Conservation (phyloP, 2,329 filamentous ascomycete species). For the Periconia macrospinosa region DNA sequence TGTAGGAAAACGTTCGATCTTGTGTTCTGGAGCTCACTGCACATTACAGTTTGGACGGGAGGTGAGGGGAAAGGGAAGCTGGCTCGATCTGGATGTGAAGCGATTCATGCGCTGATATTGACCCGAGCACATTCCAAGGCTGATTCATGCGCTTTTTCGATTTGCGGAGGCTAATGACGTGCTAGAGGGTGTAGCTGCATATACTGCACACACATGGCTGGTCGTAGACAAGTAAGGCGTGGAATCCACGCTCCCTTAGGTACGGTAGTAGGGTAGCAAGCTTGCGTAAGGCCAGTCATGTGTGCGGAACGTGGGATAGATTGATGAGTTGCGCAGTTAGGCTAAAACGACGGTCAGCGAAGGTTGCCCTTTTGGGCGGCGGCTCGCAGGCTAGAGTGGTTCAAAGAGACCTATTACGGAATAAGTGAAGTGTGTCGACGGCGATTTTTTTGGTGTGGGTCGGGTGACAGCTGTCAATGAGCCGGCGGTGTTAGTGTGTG, state of each 20-base stretch:
- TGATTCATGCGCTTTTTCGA: background rate
- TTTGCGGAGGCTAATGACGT: background rate
- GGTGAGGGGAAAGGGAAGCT: background rate
- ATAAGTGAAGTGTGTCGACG: background rate
- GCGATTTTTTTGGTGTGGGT: background rate
- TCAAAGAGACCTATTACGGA: background rate
- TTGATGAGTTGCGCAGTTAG: background rate
- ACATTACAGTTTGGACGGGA: background rate
- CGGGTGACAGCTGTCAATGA: background rate
- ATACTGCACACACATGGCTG: background rate
- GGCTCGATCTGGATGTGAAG: background rate
- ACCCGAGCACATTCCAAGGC: too few relatives aligned
- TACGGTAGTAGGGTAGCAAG: too few relatives aligned
- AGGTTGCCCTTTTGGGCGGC: background rate
- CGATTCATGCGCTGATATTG: background rate
- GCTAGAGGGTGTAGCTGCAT: background rate
- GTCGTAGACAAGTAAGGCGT: background rate
- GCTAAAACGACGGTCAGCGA: background rate
- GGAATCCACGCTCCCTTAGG: too few relatives aligned
- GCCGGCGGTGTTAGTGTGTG: background rate
- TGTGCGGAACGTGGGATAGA: background rate
- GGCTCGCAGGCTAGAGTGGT: background rate
- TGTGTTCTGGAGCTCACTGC: background rate
- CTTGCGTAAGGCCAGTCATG: background rate
- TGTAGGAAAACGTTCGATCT: background rate